Base-by-base conservation (phyloP, 2,329 filamentous ascomycete genomes). In the Gaeumannomyces tritici region DNA sequence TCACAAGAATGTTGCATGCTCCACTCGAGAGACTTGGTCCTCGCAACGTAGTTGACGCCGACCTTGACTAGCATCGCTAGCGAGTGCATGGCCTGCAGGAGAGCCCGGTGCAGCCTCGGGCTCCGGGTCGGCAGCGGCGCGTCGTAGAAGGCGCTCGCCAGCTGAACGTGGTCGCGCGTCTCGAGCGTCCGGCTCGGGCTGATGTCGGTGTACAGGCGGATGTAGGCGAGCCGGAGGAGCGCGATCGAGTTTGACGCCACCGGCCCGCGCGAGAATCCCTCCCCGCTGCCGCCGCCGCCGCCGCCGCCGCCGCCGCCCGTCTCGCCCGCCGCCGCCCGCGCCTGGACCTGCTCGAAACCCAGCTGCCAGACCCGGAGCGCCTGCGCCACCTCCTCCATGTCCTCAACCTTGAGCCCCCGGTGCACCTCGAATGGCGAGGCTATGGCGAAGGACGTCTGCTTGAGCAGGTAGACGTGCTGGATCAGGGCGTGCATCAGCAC, bases 401-500 rank as follows among this genome's bases (percentile, higher is more conserved):
- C 82, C 57, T 84, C 81, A 0, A 77, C 74, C 57, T 80, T 79
- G 64, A 85, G 69, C 0, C 78, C 80, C 31, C 81, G 74, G 47
- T 82, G 78, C 2, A 76, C 73, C 26, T 81, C 81, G 62, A 80
- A 83, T 1, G 78, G 76, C 2, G 79, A 76, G 0, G 78, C 74
- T 1, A 76, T 72, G 2, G 78, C 77, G 59, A 85, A 79, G 0
- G 80, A 83, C 0, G 83, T 85, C 68, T 88, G 84, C 67, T 88
- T 88, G 27, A 89, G 72, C 51, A 90, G 77, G 70, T 87, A 90
- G 21, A 91, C 86, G 65, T 90, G 87, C 67, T 91, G 88, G 13
- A 90, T 81, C 28, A 91, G 71, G 4, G 87, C 87, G 68, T 90
- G 87, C 3, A 91, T 87, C 42, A 91, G 76, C 9, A 89, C 82